Evolutionary conservation across 306 rosid genomes (phyloP), one percentile per base, ranked within the genome.

Genomic region (Quercus berberidifolia): DNA sequence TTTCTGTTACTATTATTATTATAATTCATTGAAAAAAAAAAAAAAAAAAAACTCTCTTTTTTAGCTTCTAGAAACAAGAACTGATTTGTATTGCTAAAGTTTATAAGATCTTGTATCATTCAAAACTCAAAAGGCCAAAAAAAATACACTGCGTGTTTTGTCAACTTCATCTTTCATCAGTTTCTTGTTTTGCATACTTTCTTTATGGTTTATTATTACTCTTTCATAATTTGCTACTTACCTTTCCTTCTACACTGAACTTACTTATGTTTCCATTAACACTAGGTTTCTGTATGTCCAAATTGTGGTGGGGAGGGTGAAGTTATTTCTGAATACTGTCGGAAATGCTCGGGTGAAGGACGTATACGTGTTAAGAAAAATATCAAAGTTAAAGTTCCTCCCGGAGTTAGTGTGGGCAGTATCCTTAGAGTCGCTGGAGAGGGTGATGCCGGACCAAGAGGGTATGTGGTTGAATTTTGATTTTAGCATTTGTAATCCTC

Each of bases 221-320:
- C 38, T 15, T 62, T 28, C 20, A 30, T 15, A 52, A 21, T 52
- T 73, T 19, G 33, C 10, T 33, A 55, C 68, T 56, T n/a, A 55
- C 43, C 57, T 25, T 20, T 43, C 17, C 20, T 64, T 63, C 25
- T 33, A n/a, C 52, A n/a, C 51, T 67, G 15, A 19, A 68, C 52
- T 38, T 67, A 33, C 15, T 31, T 68, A 19, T 79, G 21, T 28
- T 31, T 46, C 67, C 77, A 30, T 80, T 78, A 59, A 78, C 75
- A 51, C 78, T 83, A 93, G 99, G 99, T 93, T 85, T 91, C 98
- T 74, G 86, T 90, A 41, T 95, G 99, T 86, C 96, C 99, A 30
- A 89, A 59, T 75, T 95, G 99, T 84, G 92, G 94, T 72, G 99
- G 99, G 49, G 89, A 93, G 76, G 99, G 98, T 82, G 99, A 93